Conservation (phyloP, 1,284 basidiomycete genomes). For the Pseudomicrostroma phylloplanum region DNA sequence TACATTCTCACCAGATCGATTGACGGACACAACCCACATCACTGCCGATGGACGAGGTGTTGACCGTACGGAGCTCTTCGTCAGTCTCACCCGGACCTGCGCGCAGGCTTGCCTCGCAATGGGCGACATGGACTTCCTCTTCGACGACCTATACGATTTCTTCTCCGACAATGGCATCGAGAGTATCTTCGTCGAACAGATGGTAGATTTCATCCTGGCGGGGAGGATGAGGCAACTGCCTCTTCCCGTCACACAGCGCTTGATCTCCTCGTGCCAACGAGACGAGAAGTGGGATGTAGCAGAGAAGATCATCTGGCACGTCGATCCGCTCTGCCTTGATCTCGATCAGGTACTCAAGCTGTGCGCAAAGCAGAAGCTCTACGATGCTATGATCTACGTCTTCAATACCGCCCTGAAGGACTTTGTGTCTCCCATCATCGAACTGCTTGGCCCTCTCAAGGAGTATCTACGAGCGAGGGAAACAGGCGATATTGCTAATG, state of each 20-base stretch:
- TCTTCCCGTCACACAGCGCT: conserved; percentile 72
- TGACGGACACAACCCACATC: conserved; percentile 78
- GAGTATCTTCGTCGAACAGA: conserved; percentile 74
- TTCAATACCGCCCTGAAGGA: conserved; percentile 82
- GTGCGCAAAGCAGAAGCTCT: conserved; percentile 74
- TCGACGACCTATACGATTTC: conserved; percentile 83
- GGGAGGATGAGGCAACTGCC: conserved; percentile 69
- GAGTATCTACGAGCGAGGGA: conserved; percentile 54
- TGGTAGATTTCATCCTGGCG: conserved; percentile 77
- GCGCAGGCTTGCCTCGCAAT: conserved; percentile 76
- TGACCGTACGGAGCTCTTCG: conserved; percentile 81
- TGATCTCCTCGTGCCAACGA: conserved; percentile 72
- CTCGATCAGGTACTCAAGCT: conserved; percentile 85
- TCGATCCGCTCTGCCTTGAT: conserved; percentile 82
- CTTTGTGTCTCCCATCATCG: conserved; percentile 80
- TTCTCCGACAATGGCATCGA: conserved; percentile 80
- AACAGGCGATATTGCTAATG: conserved; percentile 9
- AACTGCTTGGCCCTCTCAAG: conserved; percentile 72
- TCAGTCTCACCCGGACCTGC: conserved; percentile 74
- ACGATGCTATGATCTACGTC: conserved; percentile 90
- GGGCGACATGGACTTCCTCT: conserved; percentile 74
- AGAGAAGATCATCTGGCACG: conserved; percentile 89
- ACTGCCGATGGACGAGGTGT: conserved; percentile 80
- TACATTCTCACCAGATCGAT: conserved; percentile 86
- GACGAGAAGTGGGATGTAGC: conserved; percentile 67